Base-by-base conservation (phyloP, 306 rosid genomes). In the Trifolium fragiferum region DNA sequence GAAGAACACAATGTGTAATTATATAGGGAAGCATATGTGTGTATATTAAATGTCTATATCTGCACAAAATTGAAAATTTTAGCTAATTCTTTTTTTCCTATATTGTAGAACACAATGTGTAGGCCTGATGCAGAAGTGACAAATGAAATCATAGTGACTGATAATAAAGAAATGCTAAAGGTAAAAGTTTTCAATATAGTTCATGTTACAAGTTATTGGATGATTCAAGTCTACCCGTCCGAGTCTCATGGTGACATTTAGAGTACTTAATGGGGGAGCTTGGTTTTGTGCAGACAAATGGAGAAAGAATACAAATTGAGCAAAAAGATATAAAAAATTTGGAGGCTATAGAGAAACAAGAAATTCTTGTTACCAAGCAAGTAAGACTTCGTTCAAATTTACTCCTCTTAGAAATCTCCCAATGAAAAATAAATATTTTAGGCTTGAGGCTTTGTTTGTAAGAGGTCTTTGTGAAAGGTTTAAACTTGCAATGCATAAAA, bases 341-440 rank as follows among this genome's bases (percentile, higher is more conserved):
- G 66, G 81, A 79, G 68, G 68, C 78, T 74, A 32, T 66, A 8
- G 83, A 66, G 59, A 79, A 81, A 38, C 70, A 74, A 19, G 76
- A 81, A 77, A 73, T 73, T 60, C 54, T 75, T 10, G 53, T 64
- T 3, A 65, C 35, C 61, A 69, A 40, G 20, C 72, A 76, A 25
- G 88, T 80, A 84, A 68, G 72, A 38, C 60, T 55, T 82, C 81
- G 49, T 67, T 62, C 19, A 4, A 27, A 20, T 78, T 73, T 69
- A 44, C 62, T 43, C 62, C 21, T 37, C 73, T 30, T 25, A 2
- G 51, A 43, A 55, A 51, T 61, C 4, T 59, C 10, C 23, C 12
- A 5, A 30, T 6, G 25, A 64, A 51, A 49, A 12, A 10, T 55
- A 35, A 73, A 30, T 30, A 40, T 25, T 82, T 78, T 63, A 51